Evolutionary conservation across 257 asterid genomes (phyloP), one percentile per base, ranked within the genome.

Genomic region (Buddleja alternifolia): DNA sequence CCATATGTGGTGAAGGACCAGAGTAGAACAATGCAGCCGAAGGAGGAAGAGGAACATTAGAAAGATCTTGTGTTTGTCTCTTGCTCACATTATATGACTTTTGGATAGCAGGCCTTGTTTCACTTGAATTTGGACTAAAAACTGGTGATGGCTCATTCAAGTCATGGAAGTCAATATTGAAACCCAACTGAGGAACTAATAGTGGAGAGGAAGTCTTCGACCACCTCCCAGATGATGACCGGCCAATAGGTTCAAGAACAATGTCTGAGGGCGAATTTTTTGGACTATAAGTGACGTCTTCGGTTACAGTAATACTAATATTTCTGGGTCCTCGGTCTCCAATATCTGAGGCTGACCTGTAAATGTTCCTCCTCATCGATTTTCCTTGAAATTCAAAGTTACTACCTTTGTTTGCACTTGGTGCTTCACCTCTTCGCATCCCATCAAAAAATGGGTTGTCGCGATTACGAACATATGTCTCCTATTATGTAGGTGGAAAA

Each of bases 11-110:
- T 19, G 93, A 85, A 77, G 78, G 64, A 47, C 91, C 90, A 40
- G 50, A 50, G 67, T 88, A 91, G 79, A 85, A 88, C 47, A 69
- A 71, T 42, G 97, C 96, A 24, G 95, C 96, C 5, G 96, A 83
- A 60, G 85, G 93, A 74, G 93, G 90, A 74, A 86, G 95, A 51
- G 87, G 85, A 67, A 82, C 77, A 73, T 61, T 62, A 16, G 81
- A 73, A 14, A 78, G 59, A 77, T 71, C 66, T 5, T 29, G 34
- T 48, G 73, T 72, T 66, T 63, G 73, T 37, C 82, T 65, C 75
- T 72, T 75, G 39, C 56, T 77, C 75, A 82, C 66, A 23, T 61
- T 77, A 73, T 83, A 76, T 17, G 88, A 84, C 73, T 69, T 74
- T 66, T 73, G 67, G 53, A 75, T 29, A 21, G 63, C 70, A 70